These are phyloP conservation scores for Sisymbrium altissimum DNA, from an alignment of 345 rosid genomes.

Conservation along the genomic window DNA sequence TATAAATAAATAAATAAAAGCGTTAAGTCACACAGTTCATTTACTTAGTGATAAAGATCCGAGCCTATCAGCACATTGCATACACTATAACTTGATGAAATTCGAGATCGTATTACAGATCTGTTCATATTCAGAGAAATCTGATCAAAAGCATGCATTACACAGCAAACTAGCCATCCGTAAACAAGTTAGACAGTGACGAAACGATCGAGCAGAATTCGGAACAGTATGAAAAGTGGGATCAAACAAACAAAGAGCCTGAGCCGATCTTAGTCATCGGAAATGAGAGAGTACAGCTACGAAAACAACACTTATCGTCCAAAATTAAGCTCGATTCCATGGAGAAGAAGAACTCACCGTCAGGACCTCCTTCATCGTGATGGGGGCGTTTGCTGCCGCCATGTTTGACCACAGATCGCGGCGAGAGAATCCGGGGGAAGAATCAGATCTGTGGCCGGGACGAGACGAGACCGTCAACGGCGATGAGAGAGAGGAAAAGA, in stretches of 20 bases:
- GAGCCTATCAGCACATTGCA: constrained; percentile 2
- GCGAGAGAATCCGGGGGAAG: constrained; percentile 15
- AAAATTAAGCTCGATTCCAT: constrained; percentile 16
- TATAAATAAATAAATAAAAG: no score
- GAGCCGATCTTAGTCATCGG: not conserved
- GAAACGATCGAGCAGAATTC: constrained; percentile 20
- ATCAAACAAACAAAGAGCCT: constrained; percentile 8
- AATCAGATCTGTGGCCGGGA: constrained; percentile 40
- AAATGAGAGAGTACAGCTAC: constrained; percentile 1
- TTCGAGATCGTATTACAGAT: constrained; percentile 26
- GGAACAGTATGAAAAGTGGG: not conserved
- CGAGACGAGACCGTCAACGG: not conserved
- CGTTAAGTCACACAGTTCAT: constrained; percentile 5
- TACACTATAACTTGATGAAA: not conserved
- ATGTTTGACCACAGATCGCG: constrained; percentile 53
- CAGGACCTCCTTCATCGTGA: constrained; percentile 88
- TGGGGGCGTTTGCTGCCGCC: constrained; percentile 93
- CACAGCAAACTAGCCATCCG: not conserved
- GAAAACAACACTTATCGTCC: not conserved
- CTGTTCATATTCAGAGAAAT: constrained; percentile 12
- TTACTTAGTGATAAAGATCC: constrained; percentile 21
- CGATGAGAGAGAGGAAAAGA: constrained; percentile 21
- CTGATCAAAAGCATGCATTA: constrained; percentile 19
- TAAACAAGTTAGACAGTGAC: not conserved
- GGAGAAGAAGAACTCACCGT: constrained; percentile 50